Base-by-base conservation (phyloP, 306 rosid genomes). In the Notholithocarpus densiflorus region DNA sequence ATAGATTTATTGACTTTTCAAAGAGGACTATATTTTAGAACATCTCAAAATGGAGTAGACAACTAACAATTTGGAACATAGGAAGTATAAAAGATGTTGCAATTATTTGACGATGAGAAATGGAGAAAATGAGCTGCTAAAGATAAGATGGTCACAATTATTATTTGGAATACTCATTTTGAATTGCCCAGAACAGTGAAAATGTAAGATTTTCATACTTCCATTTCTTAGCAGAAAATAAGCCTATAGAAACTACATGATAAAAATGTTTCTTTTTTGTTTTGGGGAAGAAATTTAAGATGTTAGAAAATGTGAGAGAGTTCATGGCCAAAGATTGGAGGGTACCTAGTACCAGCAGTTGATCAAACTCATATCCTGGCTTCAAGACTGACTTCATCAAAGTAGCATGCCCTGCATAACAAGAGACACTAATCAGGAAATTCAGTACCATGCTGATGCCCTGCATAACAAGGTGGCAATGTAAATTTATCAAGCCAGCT, bases 361-460 rank as follows among this genome's bases (percentile, higher is more conserved):
- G 85, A 82, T 95, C 97, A 83, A 95, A 93, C 76, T 82, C 89
- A 88, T 89, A 89, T 55, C 97, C 98, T 75, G 98, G 94, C 82
- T 93, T 93, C 89, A 95, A 81, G n/a, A 81, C 79, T 18, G 96
- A 84, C 86, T 86, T 90, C 90, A 93, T 80, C 83, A 69, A 29
- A 68, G 84, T 65, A 79, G 97, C 97, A 80, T 89, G 94, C 45
- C 79, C 97, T 94, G 89, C 81, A 89, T 59, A 82, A 56, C 52
- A 76, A 78, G 77, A 48, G 12, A 69, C 77, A 52, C 78, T 53
- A 69, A 37, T 82, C 71, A 84, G 76, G 61, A 68, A 79, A 69
- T 68, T 23, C 19, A 66, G 68, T 76, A 69, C 18, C 45, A 72
- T 68, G 59, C 54, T 77, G 40, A 75, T 34, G 56, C 29, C 80